Evolutionary conservation across 225 moss, liverwort and hornwort species (phyloP).

Genomic region (Sphagnum tenellum): DNA sequence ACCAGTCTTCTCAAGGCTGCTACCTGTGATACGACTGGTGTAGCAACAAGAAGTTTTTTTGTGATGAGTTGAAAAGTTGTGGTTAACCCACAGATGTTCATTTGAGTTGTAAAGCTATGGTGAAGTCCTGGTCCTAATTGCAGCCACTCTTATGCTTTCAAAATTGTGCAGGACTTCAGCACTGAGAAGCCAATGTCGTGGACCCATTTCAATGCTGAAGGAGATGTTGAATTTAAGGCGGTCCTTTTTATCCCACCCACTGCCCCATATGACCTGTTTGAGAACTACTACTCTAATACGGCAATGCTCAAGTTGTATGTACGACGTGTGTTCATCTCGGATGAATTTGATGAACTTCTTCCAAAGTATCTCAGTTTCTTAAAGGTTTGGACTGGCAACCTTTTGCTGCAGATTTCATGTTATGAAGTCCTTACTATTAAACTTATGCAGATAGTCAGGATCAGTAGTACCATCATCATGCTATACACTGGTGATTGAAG

Average conservation of each 20-base stretch:
- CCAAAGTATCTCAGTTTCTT: slow-evolving; percentile 80
- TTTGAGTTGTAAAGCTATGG: no score
- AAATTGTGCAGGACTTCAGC: slow-evolving; percentile 47
- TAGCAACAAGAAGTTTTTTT: no score
- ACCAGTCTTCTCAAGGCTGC: no score
- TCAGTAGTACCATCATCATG: no score
- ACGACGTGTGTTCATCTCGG: slow-evolving; percentile 67
- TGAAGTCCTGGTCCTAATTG: no score
- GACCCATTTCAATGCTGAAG: slow-evolving; percentile 81
- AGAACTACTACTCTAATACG: slow-evolving; percentile 67
- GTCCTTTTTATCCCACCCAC: slow-evolving; percentile 66
- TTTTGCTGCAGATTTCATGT: no score
- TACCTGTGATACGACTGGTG: no score
- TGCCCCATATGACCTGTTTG: slow-evolving; percentile 57
- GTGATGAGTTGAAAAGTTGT: no score
- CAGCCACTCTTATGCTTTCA: neutral
- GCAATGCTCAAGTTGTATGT: slow-evolving; percentile 70
- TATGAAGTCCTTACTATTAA: no score
- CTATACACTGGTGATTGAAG: no score
- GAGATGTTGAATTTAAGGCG: slow-evolving; percentile 88
- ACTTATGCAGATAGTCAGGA: no score
- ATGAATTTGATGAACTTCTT: slow-evolving; percentile 71
- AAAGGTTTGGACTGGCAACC: slow-evolving; percentile 24
- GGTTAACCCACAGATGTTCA: no score
- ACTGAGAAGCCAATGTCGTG: slow-evolving; percentile 67